Evolutionary conservation across 2,329 filamentous ascomycete species (phyloP).

Genomic region (Apiospora pterosperma): DNA sequence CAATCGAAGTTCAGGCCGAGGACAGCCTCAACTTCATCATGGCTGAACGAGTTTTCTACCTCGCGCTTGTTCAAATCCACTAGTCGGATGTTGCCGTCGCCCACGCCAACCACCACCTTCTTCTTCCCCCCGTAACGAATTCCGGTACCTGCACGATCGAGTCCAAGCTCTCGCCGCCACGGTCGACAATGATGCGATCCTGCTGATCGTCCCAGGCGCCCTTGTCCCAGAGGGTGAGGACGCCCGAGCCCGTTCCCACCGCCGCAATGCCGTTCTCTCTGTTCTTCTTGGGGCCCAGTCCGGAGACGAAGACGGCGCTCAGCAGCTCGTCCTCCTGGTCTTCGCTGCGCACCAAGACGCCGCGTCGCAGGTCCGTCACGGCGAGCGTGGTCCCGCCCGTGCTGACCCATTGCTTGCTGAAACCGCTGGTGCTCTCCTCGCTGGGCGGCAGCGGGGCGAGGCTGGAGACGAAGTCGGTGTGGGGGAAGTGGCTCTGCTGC

Average conservation of each 20-base stretch:
- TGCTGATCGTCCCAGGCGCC: conserved; percentile 95
- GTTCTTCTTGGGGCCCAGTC: conserved; percentile 64
- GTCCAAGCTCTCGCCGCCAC: conserved; percentile 76
- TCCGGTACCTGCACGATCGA: conserved; percentile 70
- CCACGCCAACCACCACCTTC: conserved; percentile 75
- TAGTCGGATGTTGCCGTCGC: conserved; percentile 75
- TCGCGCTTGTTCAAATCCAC: conserved; percentile 73
- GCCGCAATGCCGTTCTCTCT: conserved; percentile 72
- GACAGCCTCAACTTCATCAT: conserved; percentile 86
- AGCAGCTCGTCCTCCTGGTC: conserved; percentile 93
- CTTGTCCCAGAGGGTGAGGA: conserved; percentile 90
- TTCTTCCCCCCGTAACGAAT: conserved; percentile 69
- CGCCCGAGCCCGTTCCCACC: conserved; percentile 71
- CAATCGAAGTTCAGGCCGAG: conserved; percentile 81
- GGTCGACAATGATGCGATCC: conserved; percentile 77
- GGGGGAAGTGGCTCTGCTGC: conserved; percentile 77
- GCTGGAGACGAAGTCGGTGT: conserved; percentile 90
- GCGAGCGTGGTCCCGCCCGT: conserved; percentile 90
- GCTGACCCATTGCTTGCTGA: conserved; percentile 91
- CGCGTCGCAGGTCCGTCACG: conserved; percentile 82
- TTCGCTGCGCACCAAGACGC: conserved; percentile 84
- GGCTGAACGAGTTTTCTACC: conserved; percentile 59
- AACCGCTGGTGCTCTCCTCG: conserved; percentile 78
- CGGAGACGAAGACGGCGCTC: conserved; percentile 74
- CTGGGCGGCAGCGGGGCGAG: conserved; percentile 79